Percentiles rank a stretch among this genome's conserved stretches.
These are phyloP conservation scores for Phytopythium chamaehyphon DNA, from an alignment of 352 stramenopile species.

Conservation along the genomic window DNA sequence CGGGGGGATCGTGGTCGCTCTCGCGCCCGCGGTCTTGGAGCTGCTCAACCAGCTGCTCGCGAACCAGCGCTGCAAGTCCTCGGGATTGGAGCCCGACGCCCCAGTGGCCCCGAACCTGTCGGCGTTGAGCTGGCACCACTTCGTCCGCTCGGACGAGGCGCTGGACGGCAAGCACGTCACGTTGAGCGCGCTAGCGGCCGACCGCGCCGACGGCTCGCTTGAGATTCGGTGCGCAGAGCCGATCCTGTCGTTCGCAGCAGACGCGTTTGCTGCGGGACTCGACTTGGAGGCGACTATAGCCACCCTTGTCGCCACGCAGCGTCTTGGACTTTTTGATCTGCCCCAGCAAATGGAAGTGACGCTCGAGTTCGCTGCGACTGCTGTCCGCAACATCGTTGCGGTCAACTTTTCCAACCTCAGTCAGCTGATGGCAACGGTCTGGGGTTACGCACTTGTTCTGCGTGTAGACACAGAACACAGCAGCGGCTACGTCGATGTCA, in stretches of 20 bases:
- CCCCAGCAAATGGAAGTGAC: neutral
- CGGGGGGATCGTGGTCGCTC: neutral
- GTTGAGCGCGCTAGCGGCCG: neutral
- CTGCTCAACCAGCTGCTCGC: conserved; percentile 38
- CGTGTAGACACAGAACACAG: conserved; percentile 31
- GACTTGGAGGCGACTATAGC: conserved; percentile 27
- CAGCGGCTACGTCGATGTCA: conserved; percentile 37
- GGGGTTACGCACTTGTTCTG: conserved; percentile 39
- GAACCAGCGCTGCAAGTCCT: conserved; percentile 1
- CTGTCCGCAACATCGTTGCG: conserved; percentile 29
- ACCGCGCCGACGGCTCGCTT: conserved; percentile 10
- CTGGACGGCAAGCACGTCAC: conserved; percentile 7
- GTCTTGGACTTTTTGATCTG: conserved; percentile 11
- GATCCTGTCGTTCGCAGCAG: conserved; percentile 31
- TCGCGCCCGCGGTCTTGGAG: conserved; percentile 19
- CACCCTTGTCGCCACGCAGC: conserved; percentile 30
- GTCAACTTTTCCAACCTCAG: conserved; percentile 34
- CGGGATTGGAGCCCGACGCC: neutral
- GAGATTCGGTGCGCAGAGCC: conserved; percentile 22
- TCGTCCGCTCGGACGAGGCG: conserved; percentile 28
- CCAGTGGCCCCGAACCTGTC: neutral
- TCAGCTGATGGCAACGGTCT: conserved; percentile 27
- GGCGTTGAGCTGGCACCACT: conserved; percentile 21
- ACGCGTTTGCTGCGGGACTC: conserved; percentile 17
- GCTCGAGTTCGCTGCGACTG: conserved; percentile 1